phyloP scores from a whole-genome alignment of 768 basidiomycete species.

The Xerocomellus chrysenteron region DNA sequence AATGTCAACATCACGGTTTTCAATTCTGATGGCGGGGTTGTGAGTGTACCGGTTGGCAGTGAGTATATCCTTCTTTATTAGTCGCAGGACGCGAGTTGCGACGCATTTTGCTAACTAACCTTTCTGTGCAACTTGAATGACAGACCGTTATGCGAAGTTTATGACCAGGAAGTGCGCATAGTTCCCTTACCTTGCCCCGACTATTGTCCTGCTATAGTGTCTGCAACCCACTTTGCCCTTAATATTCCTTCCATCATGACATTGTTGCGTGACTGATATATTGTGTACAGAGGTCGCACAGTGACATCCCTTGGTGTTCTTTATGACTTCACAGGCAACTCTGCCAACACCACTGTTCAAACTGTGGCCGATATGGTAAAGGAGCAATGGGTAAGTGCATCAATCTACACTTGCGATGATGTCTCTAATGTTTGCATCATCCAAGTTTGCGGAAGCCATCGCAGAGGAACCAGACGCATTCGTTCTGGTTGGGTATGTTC shows the following conservation, averaged over 20 bases:
- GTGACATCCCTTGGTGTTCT: conserved; percentile 82
- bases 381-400: conserved; percentile 64
- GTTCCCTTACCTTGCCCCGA: background rate
- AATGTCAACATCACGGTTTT: conserved; percentile 82
- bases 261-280: background rate
- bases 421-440: background rate
- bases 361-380: conserved; percentile 72
- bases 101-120: conserved; percentile 26
- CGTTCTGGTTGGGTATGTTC: conserved; percentile 60
- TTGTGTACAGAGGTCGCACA: conserved; percentile 49
- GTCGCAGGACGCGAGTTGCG: background rate
- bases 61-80: conserved; percentile 6
- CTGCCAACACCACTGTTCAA: conserved; percentile 71
- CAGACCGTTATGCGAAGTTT: conserved; percentile 69
- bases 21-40: conserved; percentile 36
- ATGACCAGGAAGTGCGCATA: conserved; percentile 61
- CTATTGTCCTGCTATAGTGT: background rate
- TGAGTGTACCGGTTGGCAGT: conserved; percentile 48
- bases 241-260: background rate
- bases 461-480: conserved; percentile 82
- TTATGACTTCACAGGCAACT: conserved; percentile 74
- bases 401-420: background rate
- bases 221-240: background rate
- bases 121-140: conserved; percentile 28
- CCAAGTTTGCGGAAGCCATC: conserved; percentile 75